Base-by-base conservation (phyloP, 2,329 filamentous ascomycete species). In the Parafenestella ontariensis region DNA sequence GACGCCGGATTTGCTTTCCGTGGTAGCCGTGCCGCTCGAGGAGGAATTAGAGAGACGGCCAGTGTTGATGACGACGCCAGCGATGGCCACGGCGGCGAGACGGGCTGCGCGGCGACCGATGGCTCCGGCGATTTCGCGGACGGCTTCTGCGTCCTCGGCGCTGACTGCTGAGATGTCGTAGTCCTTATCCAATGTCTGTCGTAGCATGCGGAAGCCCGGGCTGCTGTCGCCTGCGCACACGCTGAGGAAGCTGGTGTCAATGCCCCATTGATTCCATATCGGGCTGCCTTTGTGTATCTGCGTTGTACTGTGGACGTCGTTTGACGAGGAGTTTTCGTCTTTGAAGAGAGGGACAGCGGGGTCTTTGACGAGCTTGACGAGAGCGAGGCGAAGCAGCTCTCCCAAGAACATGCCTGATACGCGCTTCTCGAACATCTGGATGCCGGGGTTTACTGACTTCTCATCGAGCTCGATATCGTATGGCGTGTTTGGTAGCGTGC, bases 371-470 rank as follows among this genome's bases (percentile, higher is more conserved):
- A 97, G 84, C 53, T 87, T 82, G 46, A 95, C 75, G 20, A 97
- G 79, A 15, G 88, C 87, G 40, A 91, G 83, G 49, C 95, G 89
- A 50, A 97, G 83, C 59, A 98, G 93, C 76, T 99, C 95, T 49
- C 95, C 95, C 44, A 99, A 78, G 80, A 98, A 99, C 94, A 99
- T 98, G 74, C 95, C 95, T 0, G 92, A 96, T 15, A 99, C 89
- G 43, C 94, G 90, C 84, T 99, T 99, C 81, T 99, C 95, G 72
- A 98, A 99, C 91, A 98, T 96, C 74, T 99, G 95, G 58, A 96
- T 87, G 23, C 95, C 95, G 0, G 93, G 94, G 77, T 99, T 98
- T 66, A 91, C 87, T 62, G 89, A 95, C 56, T 89, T 86, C 52
- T 81, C 79, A 76, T 99, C 94, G 21, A 99, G 83, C 52, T 87